Base-by-base conservation (phyloP, 768 basidiomycete genomes). In the Boletellus sp. region DNA sequence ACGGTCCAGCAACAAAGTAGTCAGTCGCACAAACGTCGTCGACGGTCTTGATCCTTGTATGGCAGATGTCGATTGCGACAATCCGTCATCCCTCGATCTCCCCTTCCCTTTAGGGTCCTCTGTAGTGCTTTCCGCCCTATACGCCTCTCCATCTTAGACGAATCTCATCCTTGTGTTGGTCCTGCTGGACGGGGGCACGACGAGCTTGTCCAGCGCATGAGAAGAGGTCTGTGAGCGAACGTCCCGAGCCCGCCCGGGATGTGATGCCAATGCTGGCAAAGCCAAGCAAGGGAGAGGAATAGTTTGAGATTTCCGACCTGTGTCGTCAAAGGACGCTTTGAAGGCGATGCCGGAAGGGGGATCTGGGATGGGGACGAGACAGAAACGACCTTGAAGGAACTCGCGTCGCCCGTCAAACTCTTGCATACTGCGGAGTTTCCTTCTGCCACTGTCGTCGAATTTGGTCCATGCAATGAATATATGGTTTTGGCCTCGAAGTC, bases 81-180 rank as follows among this genome's bases (percentile, higher is more conserved):
- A 57, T 17, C 47, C 5, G 16, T 67, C 68, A 15, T 64, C 63
- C 38, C 50, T 63, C 17, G 62, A 53, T 19, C 56, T 58, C 19
- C 50, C 28, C 24, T 64, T 64, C 17, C 55, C 56, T 28, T 47
- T 57, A 5, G 9, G 11, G 2, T 45, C 19, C 16, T 54, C 62
- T 16, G 26, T n/a, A 15, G 26, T 42, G 20, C 24, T 36, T 3
- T 40, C 56, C 4, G 52, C 17, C 12, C 26, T 52, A 23, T 38
- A 45, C 4, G 13, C 22, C 3, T 39, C 55, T 20, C 73, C 52
- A 13, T 37, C 42, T 5, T 56, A 59, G 45, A 79, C 77, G 63
- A 88, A 86, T 28, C 85, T 87, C 71, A 88, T 67, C 48, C 81
- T 86, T 3, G 85, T 85, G 47, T 77, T 85, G 1, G 87, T 85